These are phyloP conservation scores for Annona squamosa DNA, from an alignment of 164 flowering plant species.

Conservation along the genomic window DNA sequence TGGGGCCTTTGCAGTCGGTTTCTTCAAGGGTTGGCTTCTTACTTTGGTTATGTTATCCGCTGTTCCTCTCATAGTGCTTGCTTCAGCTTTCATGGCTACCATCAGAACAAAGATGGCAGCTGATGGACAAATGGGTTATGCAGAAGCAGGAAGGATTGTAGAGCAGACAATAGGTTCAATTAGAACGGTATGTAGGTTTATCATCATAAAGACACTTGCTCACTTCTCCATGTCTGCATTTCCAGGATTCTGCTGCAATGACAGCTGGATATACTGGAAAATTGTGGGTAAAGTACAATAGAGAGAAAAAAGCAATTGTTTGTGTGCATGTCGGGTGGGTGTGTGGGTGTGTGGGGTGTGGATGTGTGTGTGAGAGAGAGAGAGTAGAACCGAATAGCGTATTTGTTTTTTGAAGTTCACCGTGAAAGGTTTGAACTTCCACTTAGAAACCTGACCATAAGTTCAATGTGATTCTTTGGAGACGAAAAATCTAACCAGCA, in stretches of 20 bases:
- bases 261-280: neutral
- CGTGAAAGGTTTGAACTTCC: too few species aligned
- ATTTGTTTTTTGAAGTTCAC: neutral
- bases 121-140: slow-evolving; percentile 36
- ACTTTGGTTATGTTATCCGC: slow-evolving; percentile 33
- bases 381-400: neutral
- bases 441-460: neutral
- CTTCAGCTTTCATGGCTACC: slow-evolving; percentile 30
- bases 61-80: slow-evolving; percentile 31
- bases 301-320: too few species aligned
- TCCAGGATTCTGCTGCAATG: neutral
- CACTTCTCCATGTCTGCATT: neutral
- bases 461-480: neutral
- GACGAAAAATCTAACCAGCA: too few species aligned
- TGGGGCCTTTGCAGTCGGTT: slow-evolving; percentile 40
- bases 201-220: neutral
- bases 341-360: too few species aligned
- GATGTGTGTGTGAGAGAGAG: neutral
- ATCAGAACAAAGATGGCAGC: slow-evolving; percentile 35
- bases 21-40: slow-evolving; percentile 45
- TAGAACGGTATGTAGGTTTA: slow-evolving; percentile 29
- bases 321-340: too few species aligned
- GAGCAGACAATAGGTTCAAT: slow-evolving; percentile 54
- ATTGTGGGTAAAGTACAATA: neutral
- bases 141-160: slow-evolving; percentile 31